Conservation (phyloP, 208 protist species). For the Zelonia costaricensis region DNA sequence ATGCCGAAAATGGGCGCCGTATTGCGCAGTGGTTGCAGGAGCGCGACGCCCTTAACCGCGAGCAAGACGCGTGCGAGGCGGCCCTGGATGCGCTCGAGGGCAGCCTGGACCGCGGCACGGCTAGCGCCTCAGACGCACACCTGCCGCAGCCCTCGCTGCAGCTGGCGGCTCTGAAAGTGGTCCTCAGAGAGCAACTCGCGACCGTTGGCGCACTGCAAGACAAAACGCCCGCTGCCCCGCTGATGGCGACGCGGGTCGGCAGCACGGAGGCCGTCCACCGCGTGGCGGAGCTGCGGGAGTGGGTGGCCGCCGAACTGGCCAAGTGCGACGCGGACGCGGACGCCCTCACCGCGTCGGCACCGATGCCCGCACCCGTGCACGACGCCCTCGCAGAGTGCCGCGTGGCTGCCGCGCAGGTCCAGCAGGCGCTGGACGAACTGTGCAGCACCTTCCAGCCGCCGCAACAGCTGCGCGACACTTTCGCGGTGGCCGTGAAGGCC, state of each 20-base stretch:
- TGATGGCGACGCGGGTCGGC: not conserved
- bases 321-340: not conserved
- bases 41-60: conserved; percentile 24
- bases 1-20: conserved; percentile 14
- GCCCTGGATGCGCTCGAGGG: not conserved
- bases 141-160: not conserved
- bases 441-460: conserved; percentile 9
- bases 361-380: not conserved
- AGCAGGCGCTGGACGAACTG: conserved; percentile 3
- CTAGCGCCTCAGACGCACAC: not conserved
- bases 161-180: conserved; percentile 11
- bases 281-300: conserved; percentile 7
- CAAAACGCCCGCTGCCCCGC: not conserved
- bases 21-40: conserved; percentile 33
- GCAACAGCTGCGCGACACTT: conserved; percentile 12
- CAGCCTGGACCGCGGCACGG: not conserved
- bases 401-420: not conserved
- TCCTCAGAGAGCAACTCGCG: conserved; percentile 11
- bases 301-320: conserved; percentile 14
- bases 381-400: not conserved
- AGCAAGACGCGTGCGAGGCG: conserved; percentile 29
- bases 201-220: conserved; percentile 8
- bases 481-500: conserved; percentile 5
- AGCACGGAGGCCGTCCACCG: not conserved
- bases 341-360: not conserved